These are phyloP conservation scores for Globisporangium viniferum DNA, from an alignment of 352 stramenopile genomes.

Conservation along the genomic window DNA sequence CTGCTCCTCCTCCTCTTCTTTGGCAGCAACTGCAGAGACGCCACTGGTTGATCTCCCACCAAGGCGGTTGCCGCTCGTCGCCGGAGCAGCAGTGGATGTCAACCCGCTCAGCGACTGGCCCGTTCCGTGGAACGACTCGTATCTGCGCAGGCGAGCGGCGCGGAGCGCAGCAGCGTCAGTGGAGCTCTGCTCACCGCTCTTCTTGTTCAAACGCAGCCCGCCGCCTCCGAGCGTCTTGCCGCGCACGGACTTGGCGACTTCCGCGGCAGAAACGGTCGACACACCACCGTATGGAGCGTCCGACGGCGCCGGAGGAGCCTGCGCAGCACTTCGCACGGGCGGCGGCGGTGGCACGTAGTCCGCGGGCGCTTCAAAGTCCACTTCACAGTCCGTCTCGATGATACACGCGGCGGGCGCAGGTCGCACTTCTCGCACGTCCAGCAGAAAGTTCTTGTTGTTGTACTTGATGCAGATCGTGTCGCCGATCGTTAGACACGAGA, in stretches of 20 bases:
- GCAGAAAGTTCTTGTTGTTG: constrained; percentile 98
- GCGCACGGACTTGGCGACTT: constrained; percentile 11
- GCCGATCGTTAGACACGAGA: constrained; percentile 97
- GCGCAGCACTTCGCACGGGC: constrained; percentile 19
- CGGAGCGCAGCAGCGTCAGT: constrained; percentile 69
- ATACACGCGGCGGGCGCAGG: constrained; percentile 96
- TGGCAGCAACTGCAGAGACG: constrained; percentile 12
- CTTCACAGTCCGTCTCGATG: constrained; percentile 99
- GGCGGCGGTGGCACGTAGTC: constrained; percentile 66
- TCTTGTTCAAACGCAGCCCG: constrained; percentile 70
- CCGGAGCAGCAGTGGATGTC: constrained; percentile 24
- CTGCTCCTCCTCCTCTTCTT: constrained; percentile 43
- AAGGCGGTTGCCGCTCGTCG: constrained; percentile 20
- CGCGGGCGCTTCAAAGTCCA: constrained; percentile 97
- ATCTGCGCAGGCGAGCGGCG: constrained; percentile 69
- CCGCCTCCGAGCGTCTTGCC: constrained; percentile 28
- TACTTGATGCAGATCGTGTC: constrained; percentile 99
- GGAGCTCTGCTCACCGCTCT: constrained; percentile 43
- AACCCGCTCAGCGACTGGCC: constrained; percentile 68
- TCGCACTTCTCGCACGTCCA: constrained; percentile 97
- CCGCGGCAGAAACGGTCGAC: constrained; percentile 1
- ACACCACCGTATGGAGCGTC: constrained; percentile 66
- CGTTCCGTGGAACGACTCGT: constrained; percentile 82
- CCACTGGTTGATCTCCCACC: constrained; percentile 17
- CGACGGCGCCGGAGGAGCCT: constrained; percentile 35